Percentiles rank a stretch among this genome's conserved stretches.
Conservation (phyloP, 257 asterid genomes). For the Jacaranda mimosifolia region DNA sequence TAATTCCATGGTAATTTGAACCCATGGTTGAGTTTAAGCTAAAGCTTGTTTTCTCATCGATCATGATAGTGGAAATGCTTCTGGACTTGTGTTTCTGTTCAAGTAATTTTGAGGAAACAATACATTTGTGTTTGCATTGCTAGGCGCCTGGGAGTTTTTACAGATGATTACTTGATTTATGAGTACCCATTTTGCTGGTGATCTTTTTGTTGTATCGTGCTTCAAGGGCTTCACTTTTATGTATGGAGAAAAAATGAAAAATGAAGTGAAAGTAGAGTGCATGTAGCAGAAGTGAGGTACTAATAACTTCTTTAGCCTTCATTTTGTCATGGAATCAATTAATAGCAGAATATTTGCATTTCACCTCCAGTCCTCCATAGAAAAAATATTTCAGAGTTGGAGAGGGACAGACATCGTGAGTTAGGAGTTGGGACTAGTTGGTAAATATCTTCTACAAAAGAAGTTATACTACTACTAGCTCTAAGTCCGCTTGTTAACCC, state of each 20-base stretch:
- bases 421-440: background rate
- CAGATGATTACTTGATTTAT: background rate
- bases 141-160: background rate
- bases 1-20: background rate
- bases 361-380: background rate
- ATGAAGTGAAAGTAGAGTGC: background rate
- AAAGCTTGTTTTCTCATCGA: background rate
- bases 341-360: background rate
- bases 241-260: too few species aligned
- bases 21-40: slow-evolving; percentile 21
- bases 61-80: slow-evolving; percentile 5
- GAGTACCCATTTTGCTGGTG: background rate
- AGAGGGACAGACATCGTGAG: background rate
- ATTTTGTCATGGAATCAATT: background rate
- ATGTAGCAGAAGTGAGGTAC: background rate
- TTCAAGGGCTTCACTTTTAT: too few species aligned
- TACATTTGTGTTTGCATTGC: background rate
- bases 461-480: background rate
- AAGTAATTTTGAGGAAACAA: background rate
- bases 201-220: too few species aligned
- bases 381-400: background rate
- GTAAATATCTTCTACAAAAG: background rate
- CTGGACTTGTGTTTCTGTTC: background rate
- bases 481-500: background rate
- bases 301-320: background rate